A percentile compares a stretch with the other conserved stretches of the same genome.
phyloP scores from a whole-genome alignment of 768 basidiomycete genomes.

The Termitomyces heimii region DNA sequence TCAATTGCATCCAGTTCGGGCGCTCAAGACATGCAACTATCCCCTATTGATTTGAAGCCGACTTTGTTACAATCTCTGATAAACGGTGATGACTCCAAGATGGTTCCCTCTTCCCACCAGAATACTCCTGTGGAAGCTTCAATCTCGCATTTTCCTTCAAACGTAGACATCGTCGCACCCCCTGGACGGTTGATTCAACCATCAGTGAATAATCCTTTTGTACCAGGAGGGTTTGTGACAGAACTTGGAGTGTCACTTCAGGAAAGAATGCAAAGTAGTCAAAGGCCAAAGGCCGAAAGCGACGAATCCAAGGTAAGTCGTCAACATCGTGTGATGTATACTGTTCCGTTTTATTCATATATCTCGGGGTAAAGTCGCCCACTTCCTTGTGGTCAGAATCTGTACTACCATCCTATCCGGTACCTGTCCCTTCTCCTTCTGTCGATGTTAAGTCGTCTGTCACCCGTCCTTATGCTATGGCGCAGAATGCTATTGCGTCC shows the following conservation, averaged over 20 bases:
- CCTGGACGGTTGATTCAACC: slow-evolving; percentile 8
- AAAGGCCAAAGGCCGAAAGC: background rate
- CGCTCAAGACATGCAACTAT: slow-evolving; percentile 21
- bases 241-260: slow-evolving; percentile 28
- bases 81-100: background rate
- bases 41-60: slow-evolving; percentile 13
- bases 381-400: background rate
- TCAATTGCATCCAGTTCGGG: slow-evolving; percentile 19
- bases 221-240: slow-evolving; percentile 44
- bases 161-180: background rate
- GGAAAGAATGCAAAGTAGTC: background rate
- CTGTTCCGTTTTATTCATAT: background rate
- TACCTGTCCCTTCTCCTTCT: background rate
- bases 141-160: background rate
- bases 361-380: background rate
- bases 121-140: background rate
- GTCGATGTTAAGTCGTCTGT: background rate
- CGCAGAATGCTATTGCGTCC: slow-evolving; percentile 28
- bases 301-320: slow-evolving; percentile 5
- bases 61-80: background rate
- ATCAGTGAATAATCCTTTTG: slow-evolving; percentile 35
- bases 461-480: background rate
- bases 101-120: background rate
- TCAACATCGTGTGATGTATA: background rate
- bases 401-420: background rate